Evolutionary conservation across 768 basidiomycete genomes (phyloP).

Genomic region (Hericium erinaceus): DNA sequence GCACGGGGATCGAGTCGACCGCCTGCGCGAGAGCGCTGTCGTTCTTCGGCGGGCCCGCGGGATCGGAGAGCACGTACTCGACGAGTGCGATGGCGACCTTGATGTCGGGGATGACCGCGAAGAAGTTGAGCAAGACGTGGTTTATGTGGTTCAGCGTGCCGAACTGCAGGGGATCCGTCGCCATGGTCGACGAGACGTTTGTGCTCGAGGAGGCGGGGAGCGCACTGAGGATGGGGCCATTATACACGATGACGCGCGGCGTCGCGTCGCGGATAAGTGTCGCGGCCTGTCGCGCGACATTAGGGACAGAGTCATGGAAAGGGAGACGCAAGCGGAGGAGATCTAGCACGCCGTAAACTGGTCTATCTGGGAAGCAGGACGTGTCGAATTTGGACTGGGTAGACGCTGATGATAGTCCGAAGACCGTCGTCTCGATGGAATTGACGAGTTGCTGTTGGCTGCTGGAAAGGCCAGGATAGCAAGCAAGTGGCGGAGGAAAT

Average conservation of each 20-base stretch:
- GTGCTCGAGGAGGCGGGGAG: conserved; percentile 30
- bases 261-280: conserved; percentile 33
- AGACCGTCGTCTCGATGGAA: conserved; percentile 40
- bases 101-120: conserved; percentile 39
- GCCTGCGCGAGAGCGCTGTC: conserved; percentile 31
- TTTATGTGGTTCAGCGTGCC: conserved; percentile 46
- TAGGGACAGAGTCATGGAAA: conserved; percentile 35
- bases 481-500: conserved; percentile 53
- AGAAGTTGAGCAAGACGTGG: conserved; percentile 50
- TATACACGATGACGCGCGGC: conserved; percentile 44
- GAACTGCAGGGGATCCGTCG: conserved; percentile 39
- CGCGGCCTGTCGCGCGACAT: conserved; percentile 40
- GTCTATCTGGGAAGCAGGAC: conserved; percentile 46
- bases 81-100: conserved; percentile 39
- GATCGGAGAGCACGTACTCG: conserved; percentile 34
- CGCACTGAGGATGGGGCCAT: conserved; percentile 40
- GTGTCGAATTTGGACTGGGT: conserved; percentile 32
- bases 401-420: conserved; percentile 32
- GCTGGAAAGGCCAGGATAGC: conserved; percentile 43
- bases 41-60: conserved; percentile 32
- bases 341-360: conserved; percentile 56
- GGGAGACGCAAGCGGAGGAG: conserved; percentile 49
- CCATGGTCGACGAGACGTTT: conserved; percentile 20
- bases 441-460: conserved; percentile 33
- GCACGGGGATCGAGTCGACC: conserved; percentile 36